phyloP scores from a whole-genome alignment of 768 basidiomycete genomes.

The Boletus bicolor region DNA sequence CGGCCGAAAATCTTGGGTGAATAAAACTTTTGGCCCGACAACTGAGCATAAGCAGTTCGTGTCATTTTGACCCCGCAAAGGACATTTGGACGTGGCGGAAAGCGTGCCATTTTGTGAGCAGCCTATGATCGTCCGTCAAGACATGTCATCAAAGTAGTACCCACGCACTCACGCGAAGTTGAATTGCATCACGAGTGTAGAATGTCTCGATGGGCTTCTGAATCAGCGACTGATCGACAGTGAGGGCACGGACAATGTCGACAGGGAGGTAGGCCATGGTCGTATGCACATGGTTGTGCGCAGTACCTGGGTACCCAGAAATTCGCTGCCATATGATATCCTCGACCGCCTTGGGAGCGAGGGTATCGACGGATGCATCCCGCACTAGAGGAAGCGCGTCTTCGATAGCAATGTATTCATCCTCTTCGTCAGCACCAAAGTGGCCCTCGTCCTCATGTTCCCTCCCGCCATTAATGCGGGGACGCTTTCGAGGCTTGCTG shows the following conservation, averaged over 20 bases:
- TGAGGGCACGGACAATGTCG: constrained; percentile 74
- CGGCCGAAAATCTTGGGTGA: constrained; percentile 87
- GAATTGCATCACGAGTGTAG: constrained; percentile 91
- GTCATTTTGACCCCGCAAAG: constrained; percentile 74
- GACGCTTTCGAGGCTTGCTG: constrained; percentile 51
- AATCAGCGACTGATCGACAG: constrained; percentile 60
- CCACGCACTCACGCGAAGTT: constrained; percentile 65
- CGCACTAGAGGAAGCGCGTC: constrained; percentile 67
- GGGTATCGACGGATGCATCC: constrained; percentile 50
- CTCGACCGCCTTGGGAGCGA: constrained; percentile 61
- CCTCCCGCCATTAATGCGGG: constrained; percentile 39
- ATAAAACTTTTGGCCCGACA: constrained; percentile 87
- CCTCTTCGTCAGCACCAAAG: constrained; percentile 37
- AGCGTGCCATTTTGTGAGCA: constrained; percentile 86
- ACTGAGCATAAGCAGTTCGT: constrained; percentile 89
- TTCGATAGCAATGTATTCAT: constrained; percentile 51
- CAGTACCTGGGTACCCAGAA: constrained; percentile 68
- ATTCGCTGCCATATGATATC: constrained; percentile 68
- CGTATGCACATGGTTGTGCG: constrained; percentile 65
- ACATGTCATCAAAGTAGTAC: neutral
- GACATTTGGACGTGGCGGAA: constrained; percentile 68
- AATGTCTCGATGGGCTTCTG: constrained; percentile 90
- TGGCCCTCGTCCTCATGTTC: constrained; percentile 53
- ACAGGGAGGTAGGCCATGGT: constrained; percentile 78
- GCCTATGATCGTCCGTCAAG: constrained; percentile 46